Evolutionary conservation across 2,329 filamentous ascomycete species (phyloP).

Genomic region (Diatrype stigma): DNA sequence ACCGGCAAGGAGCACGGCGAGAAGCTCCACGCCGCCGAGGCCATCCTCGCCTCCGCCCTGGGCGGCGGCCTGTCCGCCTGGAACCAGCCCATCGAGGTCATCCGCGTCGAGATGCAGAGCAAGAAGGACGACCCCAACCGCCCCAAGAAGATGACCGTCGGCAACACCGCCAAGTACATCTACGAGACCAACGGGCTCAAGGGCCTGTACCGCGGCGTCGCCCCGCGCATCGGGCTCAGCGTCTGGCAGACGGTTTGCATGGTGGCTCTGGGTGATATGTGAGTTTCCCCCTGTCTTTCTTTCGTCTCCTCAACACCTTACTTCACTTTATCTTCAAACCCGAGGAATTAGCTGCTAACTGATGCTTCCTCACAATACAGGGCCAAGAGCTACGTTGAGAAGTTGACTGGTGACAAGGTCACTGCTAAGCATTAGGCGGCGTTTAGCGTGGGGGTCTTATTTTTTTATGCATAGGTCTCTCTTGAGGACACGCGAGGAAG

Average conservation of each 20-base stretch:
- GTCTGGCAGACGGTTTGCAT: conserved; percentile 99
- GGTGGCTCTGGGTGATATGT: conserved; percentile 98
- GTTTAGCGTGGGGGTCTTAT: conserved; percentile 19
- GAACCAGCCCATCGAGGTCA: conserved; percentile 99
- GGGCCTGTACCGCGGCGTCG: conserved; percentile 93
- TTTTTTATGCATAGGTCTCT: no score
- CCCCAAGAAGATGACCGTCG: conserved; percentile 98
- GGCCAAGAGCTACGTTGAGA: conserved; percentile 65
- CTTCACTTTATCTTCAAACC: background rate
- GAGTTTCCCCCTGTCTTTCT: conserved; percentile 39
- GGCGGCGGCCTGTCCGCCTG: conserved; percentile 95
- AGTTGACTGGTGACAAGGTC: conserved; percentile 59
- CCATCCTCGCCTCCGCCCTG: conserved; percentile 79
- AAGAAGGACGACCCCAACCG: conserved; percentile 97
- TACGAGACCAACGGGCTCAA: conserved; percentile 83
- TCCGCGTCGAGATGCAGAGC: conserved; percentile 99
- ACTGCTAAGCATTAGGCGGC: conserved; percentile 62
- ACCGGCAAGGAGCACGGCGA: conserved; percentile 77
- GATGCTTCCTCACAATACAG: conserved; percentile 32
- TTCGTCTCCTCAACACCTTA: conserved; percentile 2
- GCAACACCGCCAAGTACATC: conserved; percentile 81
- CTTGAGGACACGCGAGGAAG: no score
- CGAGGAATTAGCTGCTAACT: conserved; percentile 21
- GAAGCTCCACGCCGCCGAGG: conserved; percentile 76
- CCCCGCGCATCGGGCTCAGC: conserved; percentile 88